These are phyloP conservation scores for Leishmania mexicana DNA, from an alignment of 208 protist species.

Conservation along the genomic window DNA sequence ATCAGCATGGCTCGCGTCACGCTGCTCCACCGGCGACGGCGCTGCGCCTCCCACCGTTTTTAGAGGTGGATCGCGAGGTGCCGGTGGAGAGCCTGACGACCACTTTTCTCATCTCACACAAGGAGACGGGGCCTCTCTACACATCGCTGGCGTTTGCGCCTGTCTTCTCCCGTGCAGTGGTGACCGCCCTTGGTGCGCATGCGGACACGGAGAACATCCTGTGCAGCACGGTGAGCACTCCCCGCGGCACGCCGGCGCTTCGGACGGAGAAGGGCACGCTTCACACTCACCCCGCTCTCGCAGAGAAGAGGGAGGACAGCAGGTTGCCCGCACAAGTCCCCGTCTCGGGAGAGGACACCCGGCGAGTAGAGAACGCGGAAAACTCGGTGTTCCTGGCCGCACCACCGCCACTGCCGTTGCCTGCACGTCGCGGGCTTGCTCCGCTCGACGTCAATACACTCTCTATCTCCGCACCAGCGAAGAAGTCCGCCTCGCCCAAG, in stretches of 20 bases:
- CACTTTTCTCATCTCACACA: slow-evolving; percentile 65
- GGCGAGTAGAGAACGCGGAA: neutral
- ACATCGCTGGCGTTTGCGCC: slow-evolving; percentile 77
- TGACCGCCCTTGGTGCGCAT: slow-evolving; percentile 35
- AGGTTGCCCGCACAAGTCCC: neutral
- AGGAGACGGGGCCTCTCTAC: slow-evolving; percentile 71
- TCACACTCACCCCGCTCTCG: neutral
- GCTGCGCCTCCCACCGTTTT: slow-evolving; percentile 53
- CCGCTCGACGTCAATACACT: slow-evolving; percentile 21
- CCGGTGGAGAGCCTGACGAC: slow-evolving; percentile 65
- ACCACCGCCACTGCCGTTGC: slow-evolving; percentile 1
- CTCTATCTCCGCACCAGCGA: neutral
- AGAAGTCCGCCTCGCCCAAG: slow-evolving; percentile 9
- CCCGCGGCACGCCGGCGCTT: slow-evolving; percentile 14
- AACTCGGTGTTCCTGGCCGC: too few species aligned
- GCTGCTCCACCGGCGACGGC: slow-evolving; percentile 5
- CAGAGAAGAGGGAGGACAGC: neutral
- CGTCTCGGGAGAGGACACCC: neutral
- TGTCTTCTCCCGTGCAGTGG: slow-evolving; percentile 51
- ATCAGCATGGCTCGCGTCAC: neutral
- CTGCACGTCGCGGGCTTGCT: slow-evolving; percentile 18
- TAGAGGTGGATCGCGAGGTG: slow-evolving; percentile 75
- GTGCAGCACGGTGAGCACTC: slow-evolving; percentile 40
- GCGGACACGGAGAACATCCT: slow-evolving; percentile 54
- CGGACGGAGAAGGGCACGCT: slow-evolving; percentile 12